Percentiles rank a stretch among this genome's conserved stretches.
These are phyloP conservation scores for Graphium sp. DNA, from an alignment of 2,329 filamentous ascomycete species.

Conservation along the genomic window DNA sequence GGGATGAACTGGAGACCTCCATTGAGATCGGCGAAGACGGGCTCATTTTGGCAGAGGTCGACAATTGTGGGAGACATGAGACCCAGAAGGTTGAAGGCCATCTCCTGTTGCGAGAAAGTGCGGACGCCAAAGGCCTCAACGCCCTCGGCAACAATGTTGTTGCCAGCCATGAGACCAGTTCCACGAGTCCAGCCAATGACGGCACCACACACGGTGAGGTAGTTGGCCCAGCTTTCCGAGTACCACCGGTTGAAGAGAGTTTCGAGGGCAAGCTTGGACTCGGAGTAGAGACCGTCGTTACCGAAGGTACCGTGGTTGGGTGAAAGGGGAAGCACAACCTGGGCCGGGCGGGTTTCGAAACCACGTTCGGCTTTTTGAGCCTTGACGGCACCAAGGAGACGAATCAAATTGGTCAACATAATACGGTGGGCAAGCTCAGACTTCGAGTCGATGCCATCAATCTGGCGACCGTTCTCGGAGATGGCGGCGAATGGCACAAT, in stretches of 20 bases:
- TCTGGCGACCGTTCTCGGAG: conserved; percentile 92
- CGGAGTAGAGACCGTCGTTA: conserved; percentile 93
- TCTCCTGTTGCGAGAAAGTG: conserved; percentile 97
- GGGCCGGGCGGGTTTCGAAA: conserved; percentile 88
- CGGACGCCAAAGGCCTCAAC: conserved; percentile 93
- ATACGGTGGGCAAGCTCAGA: conserved; percentile 96
- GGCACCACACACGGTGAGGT: conserved; percentile 93
- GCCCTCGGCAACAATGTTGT: conserved; percentile 94
- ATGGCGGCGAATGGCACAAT: conserved; percentile 95
- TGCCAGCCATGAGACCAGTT: conserved; percentile 92
- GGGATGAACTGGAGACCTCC: conserved; percentile 95
- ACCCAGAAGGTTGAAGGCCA: conserved; percentile 96
- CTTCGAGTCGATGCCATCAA: conserved; percentile 91
- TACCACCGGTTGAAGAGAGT: conserved; percentile 98
- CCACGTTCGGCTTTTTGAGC: conserved; percentile 72
- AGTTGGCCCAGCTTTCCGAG: conserved; percentile 93
- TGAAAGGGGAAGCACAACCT: conserved; percentile 88
- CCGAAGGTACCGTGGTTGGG: conserved; percentile 98
- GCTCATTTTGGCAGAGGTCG: conserved; percentile 87
- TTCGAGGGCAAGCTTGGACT: conserved; percentile 93
- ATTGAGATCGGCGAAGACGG: conserved; percentile 93
- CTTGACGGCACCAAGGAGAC: conserved; percentile 83
- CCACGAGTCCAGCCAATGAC: conserved; percentile 99
- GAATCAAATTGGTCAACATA: conserved; percentile 94
- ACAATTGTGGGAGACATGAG: conserved; percentile 90